A percentile compares a stretch with the other conserved stretches of the same genome.
These are phyloP conservation scores for Boletus rubroflammeus DNA, from an alignment of 768 basidiomycete genomes.

Conservation along the genomic window DNA sequence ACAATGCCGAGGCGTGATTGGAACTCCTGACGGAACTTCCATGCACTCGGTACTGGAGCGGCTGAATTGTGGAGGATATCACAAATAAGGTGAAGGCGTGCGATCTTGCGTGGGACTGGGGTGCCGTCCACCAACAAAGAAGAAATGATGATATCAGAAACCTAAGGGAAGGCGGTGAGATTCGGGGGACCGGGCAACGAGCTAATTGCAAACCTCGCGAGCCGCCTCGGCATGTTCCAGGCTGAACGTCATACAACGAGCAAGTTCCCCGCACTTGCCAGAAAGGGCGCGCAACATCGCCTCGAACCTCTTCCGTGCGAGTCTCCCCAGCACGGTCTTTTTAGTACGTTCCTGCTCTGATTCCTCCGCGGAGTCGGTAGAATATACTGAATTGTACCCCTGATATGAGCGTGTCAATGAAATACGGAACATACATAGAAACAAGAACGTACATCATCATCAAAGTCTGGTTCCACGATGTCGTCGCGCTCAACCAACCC, in stretches of 20 bases:
- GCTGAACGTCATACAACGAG: slow-evolving; percentile 95
- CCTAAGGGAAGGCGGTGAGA: slow-evolving; percentile 41
- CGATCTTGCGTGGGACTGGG: slow-evolving; percentile 95
- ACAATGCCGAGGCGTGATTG: slow-evolving; percentile 88
- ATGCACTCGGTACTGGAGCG: slow-evolving; percentile 89
- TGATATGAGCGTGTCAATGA: slow-evolving; percentile 29
- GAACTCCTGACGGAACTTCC: slow-evolving; percentile 96
- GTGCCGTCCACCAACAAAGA: slow-evolving; percentile 90
- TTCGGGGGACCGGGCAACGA: not conserved
- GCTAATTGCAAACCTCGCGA: slow-evolving; percentile 59
- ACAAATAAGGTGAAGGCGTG: slow-evolving; percentile 91
- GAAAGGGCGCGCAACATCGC: slow-evolving; percentile 84
- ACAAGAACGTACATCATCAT: slow-evolving; percentile 62
- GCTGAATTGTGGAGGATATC: slow-evolving; percentile 98
- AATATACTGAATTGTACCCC: slow-evolving; percentile 87
- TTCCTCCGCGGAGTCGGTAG: slow-evolving; percentile 92
- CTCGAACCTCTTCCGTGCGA: slow-evolving; percentile 84
- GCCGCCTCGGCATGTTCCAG: slow-evolving; percentile 96
- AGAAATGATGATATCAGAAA: slow-evolving; percentile 85
- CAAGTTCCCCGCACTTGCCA: slow-evolving; percentile 86
- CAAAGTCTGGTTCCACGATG: slow-evolving; percentile 63
- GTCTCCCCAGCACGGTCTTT: slow-evolving; percentile 72
- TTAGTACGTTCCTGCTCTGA: slow-evolving; percentile 80
- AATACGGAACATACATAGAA: not conserved
- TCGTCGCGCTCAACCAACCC: slow-evolving; percentile 61